Evolutionary conservation across 2,329 filamentous ascomycete genomes (phyloP), one percentile per base, ranked within the genome.

Genomic region (Ceratocystis albifundus): DNA sequence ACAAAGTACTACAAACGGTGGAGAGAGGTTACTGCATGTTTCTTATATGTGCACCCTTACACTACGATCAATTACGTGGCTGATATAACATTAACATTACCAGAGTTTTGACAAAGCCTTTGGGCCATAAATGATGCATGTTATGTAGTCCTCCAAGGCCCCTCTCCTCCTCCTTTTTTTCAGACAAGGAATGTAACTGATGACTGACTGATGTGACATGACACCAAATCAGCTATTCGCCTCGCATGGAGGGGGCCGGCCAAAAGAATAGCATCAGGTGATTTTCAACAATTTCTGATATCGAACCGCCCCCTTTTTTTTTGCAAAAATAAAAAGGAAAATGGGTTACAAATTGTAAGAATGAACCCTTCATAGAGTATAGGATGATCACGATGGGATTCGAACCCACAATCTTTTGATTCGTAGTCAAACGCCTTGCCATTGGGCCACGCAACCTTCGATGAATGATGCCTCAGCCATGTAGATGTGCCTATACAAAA

Each of bases 231-330:
- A 41, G 10, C 20, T 57, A 4, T 32, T 30, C 25, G 53, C 53
- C 30, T 57, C 53, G 53, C 53, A 3, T 57, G 28, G 17, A 12
- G 17, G 12, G 53, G n/a, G n/a, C n/a, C n/a, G n/a, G 30, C 53
- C 53, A 57, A 57, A 57, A 57, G 15, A 57, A 57, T 57, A 32
- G 22, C 30, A 30, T 30, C 53, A 57, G 32, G 53, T 32, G 53
- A 57, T 30, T 57, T 57, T 10, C 50, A 55, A 15, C 17, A 30
- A 32, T 57, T n/a, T 2, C 53, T 17, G 53, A 30, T 20, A 50
- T 25, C 7, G 0, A 50, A n/a, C 20, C 2, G 20, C 20, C 48
- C 48, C 48, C 48, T 50, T 22, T 50, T 50, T 22, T 50, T 50
- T 50, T 50, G 17, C 46, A 48, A n/a, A n/a, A 7, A 50, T 3